Evolutionary conservation across 768 basidiomycete species (phyloP).

Genomic region (Lactarius evosmus): DNA sequence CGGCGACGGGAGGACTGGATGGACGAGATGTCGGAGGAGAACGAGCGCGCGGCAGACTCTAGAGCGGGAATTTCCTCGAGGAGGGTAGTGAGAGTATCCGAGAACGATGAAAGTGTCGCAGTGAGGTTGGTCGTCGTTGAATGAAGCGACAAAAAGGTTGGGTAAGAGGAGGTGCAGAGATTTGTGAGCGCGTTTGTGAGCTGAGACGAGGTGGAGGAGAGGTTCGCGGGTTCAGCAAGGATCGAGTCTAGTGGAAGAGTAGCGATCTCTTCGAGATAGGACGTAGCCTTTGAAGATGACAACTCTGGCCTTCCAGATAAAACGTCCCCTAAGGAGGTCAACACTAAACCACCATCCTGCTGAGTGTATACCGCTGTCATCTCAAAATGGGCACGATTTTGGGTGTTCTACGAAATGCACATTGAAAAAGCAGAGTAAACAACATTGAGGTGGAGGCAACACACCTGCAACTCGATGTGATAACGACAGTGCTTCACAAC

Average conservation of each 20-base stretch:
- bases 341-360: neutral
- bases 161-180: too few species aligned
- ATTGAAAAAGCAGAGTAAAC: too few species aligned
- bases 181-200: too few species aligned
- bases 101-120: conserved; percentile 69
- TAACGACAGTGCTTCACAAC: too few species aligned
- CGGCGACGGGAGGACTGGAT: conserved; percentile 73
- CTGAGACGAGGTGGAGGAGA: too few species aligned
- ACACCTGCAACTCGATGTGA: too few species aligned
- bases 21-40: conserved; percentile 67
- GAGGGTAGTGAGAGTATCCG: conserved; percentile 66
- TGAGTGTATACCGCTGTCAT: conserved; percentile 1
- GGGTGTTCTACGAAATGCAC: neutral
- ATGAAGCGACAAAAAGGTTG: conserved; percentile 86
- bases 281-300: conserved; percentile 31
- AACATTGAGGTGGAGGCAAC: too few species aligned
- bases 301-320: conserved; percentile 19
- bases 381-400: neutral
- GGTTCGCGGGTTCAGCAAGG: too few species aligned
- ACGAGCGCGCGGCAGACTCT: conserved; percentile 66
- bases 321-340: conserved; percentile 8
- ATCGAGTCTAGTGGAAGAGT: too few species aligned
- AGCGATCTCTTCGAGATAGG: too few species aligned
- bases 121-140: conserved; percentile 70
- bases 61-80: conserved; percentile 72